Percentiles rank a stretch among this genome's conserved stretches.
These are phyloP conservation scores for Pelargonium australe DNA, from an alignment of 441 rosid genomes.

Conservation along the genomic window DNA sequence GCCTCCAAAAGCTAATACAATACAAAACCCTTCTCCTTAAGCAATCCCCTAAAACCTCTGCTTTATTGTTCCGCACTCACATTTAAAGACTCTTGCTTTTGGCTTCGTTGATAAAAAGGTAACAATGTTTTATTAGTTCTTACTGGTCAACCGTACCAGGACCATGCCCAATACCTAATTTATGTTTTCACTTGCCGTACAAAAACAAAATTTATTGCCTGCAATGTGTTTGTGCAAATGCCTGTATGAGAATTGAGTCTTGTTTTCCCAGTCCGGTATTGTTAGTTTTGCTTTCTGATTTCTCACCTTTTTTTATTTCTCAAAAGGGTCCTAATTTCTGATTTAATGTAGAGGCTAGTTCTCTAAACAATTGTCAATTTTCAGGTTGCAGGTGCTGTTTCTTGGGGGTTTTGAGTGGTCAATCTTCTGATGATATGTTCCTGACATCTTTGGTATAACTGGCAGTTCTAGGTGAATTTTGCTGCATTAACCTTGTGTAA, in stretches of 20 bases:
- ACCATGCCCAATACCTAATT: neutral
- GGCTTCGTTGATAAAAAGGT: neutral
- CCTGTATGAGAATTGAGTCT: neutral
- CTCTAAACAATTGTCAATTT: neutral
- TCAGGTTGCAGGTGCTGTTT: too few relatives aligned
- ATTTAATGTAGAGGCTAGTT: neutral
- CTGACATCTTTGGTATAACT: too few relatives aligned
- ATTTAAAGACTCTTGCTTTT: neutral
- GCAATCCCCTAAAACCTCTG: slow-evolving; percentile 4
- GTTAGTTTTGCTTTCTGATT: neutral
- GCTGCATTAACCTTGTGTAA: too few relatives aligned
- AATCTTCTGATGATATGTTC: neutral
- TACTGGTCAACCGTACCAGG: neutral
- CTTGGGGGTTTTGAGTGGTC: neutral
- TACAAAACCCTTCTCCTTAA: slow-evolving; percentile 7
- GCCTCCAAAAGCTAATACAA: neutral
- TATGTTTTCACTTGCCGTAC: neutral
- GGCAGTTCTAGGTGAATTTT: neutral
- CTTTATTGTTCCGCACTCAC: neutral
- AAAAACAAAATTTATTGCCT: neutral
- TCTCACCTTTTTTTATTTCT: too few relatives aligned
- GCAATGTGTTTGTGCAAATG: slow-evolving; percentile 3
- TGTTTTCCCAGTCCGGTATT: neutral
- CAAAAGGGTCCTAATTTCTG: neutral
- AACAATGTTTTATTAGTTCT: too few relatives aligned